Evolutionary conservation across 1,284 basidiomycete species (phyloP).

Genomic region (Heliocybe sulcata): DNA sequence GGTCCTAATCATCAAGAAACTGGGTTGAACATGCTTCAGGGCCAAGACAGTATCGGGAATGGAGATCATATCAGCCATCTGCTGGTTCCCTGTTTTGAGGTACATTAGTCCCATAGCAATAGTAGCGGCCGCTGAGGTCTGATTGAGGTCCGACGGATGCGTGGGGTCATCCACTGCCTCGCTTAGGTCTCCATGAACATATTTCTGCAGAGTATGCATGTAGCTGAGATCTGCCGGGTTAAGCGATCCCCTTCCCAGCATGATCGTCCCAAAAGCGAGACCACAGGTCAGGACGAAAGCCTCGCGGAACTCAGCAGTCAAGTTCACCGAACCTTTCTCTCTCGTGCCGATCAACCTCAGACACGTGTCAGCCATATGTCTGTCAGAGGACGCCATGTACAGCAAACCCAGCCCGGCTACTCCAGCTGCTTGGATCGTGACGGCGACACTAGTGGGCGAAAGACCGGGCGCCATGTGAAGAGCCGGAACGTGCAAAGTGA

Average conservation of each 20-base stretch:
- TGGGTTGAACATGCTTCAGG: constrained; percentile 84
- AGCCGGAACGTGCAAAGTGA: constrained; percentile 91
- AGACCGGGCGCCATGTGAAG: constrained; percentile 53
- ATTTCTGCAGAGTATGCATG: constrained; percentile 56
- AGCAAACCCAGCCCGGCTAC: constrained; percentile 86
- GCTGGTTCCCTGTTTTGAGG: constrained; percentile 75
- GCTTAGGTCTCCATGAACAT: constrained; percentile 64
- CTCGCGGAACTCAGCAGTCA: constrained; percentile 82
- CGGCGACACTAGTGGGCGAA: constrained; percentile 10
- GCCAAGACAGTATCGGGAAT: constrained; percentile 77
- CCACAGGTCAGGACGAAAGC: constrained; percentile 89
- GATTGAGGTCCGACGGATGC: constrained; percentile 69
- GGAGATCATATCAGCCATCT: constrained; percentile 79
- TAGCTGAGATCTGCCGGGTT: constrained; percentile 72
- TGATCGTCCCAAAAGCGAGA: constrained; percentile 91
- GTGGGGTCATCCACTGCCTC: constrained; percentile 28
- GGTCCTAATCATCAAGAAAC: constrained; percentile 78
- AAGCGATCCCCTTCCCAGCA: constrained; percentile 81
- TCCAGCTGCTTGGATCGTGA: constrained; percentile 88
- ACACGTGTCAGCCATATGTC: constrained; percentile 90
- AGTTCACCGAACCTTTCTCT: constrained; percentile 74
- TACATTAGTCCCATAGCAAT: constrained; percentile 92
- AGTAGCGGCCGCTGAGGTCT: constrained; percentile 87
- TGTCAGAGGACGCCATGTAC: constrained; percentile 82
- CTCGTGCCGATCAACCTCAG: constrained; percentile 77